Conservation (phyloP, 345 rosid species). For the Hibiscus tridactylites region DNA sequence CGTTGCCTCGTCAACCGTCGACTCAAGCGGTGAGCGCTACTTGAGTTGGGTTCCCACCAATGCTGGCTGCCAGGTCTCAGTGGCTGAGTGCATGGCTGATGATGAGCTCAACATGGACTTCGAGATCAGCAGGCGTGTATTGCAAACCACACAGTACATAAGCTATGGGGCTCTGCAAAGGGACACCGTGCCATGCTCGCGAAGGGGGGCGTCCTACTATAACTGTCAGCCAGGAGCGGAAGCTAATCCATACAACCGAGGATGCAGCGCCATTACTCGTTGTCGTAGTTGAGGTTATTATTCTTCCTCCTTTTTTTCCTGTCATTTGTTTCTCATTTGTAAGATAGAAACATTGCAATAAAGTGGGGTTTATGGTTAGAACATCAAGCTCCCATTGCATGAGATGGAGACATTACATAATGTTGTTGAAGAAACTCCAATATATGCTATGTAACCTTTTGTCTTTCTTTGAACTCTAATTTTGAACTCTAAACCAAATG, state of each 20-base stretch:
- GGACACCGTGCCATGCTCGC: constrained; percentile 68
- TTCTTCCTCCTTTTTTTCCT: background rate
- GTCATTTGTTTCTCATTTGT: constrained; percentile 4
- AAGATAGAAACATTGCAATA: background rate
- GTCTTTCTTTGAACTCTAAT: background rate
- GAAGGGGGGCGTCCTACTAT: constrained; percentile 76
- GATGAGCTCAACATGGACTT: constrained; percentile 47
- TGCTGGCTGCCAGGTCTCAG: constrained; percentile 29
- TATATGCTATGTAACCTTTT: background rate
- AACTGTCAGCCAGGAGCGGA: constrained; percentile 65
- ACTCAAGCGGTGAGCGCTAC: constrained; percentile 15
- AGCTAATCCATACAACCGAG: constrained; percentile 74
- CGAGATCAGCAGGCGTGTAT: constrained; percentile 52
- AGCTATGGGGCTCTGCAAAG: constrained; percentile 67
- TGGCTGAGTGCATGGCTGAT: constrained; percentile 43
- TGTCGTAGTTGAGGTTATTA: constrained; percentile 46
- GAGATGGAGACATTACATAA: background rate
- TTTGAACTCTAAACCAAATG: background rate
- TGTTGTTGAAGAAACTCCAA: background rate
- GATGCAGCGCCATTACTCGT: constrained; percentile 66
- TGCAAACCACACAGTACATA: constrained; percentile 56
- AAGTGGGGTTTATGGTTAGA: background rate
- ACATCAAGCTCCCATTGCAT: background rate
- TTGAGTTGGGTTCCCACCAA: constrained; percentile 33
- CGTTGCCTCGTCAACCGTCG: constrained; percentile 16